A percentile compares a stretch with the other conserved stretches of the same genome.
phyloP scores from a whole-genome alignment of 129 eudicot species.

The Dittrichia graveolens region DNA sequence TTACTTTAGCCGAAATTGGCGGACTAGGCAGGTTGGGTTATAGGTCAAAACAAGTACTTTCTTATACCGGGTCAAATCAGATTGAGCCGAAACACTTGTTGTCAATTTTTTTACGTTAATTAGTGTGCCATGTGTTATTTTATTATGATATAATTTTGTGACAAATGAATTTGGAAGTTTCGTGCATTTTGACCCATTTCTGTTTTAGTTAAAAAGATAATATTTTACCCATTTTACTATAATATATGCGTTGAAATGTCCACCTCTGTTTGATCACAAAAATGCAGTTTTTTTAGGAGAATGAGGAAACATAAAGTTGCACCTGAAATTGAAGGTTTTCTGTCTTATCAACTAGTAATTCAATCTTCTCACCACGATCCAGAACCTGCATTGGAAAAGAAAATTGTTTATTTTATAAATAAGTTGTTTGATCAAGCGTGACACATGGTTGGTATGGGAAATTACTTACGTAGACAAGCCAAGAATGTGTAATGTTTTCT shows the following conservation, averaged over 20 bases:
- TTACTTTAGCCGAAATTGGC: neutral
- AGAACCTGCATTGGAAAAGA: conserved; percentile 55
- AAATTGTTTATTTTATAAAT: neutral
- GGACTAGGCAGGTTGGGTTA: too few relatives aligned
- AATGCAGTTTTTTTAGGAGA: neutral
- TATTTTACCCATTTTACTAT: too few relatives aligned
- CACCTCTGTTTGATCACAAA: neutral
- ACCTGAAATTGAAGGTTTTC: conserved; percentile 99
- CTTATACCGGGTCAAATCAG: too few relatives aligned
- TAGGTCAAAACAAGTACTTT: too few relatives aligned
- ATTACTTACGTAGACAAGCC: neutral
- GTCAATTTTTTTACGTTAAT: too few relatives aligned
- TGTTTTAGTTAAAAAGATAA: too few relatives aligned
- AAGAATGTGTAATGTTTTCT: neutral
- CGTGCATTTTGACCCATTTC: too few relatives aligned
- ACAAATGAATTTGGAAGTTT: too few relatives aligned
- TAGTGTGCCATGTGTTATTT: too few relatives aligned
- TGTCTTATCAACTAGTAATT: conserved; percentile 86
- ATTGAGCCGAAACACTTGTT: too few relatives aligned
- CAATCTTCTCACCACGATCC: conserved; percentile 99
- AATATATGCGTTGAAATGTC: too few relatives aligned
- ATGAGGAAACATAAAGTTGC: neutral
- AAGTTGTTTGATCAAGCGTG: neutral
- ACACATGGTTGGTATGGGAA: neutral
- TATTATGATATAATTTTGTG: too few relatives aligned